phyloP scores from a whole-genome alignment of 2,329 filamentous ascomycete genomes.

The Epichloe baconii region DNA sequence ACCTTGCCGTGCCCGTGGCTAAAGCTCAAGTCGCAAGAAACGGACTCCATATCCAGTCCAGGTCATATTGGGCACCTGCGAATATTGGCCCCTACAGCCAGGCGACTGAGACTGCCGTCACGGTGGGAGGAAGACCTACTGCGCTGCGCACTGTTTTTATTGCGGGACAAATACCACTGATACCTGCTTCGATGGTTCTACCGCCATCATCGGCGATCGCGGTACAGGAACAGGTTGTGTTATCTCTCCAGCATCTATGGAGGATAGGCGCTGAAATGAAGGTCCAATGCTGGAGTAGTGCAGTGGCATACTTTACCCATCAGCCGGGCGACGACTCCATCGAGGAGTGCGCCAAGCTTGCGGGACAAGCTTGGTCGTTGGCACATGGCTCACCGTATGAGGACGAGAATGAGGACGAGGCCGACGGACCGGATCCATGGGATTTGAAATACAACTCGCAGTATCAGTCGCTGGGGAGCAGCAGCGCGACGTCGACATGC shows the following conservation, averaged over 20 bases:
- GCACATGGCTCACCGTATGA: constrained; percentile 24
- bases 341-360: constrained; percentile 26
- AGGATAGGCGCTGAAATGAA: constrained; percentile 62
- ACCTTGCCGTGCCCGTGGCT: constrained; percentile 28
- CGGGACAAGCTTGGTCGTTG: constrained; percentile 33
- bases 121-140: constrained; percentile 6
- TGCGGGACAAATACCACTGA: constrained; percentile 82
- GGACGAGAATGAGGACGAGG: constrained; percentile 32
- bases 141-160: constrained; percentile 42
- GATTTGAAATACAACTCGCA: constrained; percentile 45
- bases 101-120: constrained; percentile 46
- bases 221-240: constrained; percentile 45
- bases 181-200: constrained; percentile 65
- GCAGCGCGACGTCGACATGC: constrained; percentile 11
- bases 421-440: constrained; percentile 52
- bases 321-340: constrained; percentile 16
- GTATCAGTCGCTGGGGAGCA: constrained; percentile 29
- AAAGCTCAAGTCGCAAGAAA: constrained; percentile 28
- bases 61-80: constrained; percentile 94
- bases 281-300: constrained; percentile 62
- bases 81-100: constrained; percentile 98
- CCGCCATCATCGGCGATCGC: constrained; percentile 24
- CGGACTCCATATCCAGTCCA: constrained; percentile 77
- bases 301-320: constrained; percentile 57
- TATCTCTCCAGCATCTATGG: constrained; percentile 83